A percentile compares a stretch with the other conserved stretches of the same genome.
Evolutionary conservation across 495 filamentous ascomycete species (phyloP).

Genomic region (Clavariopsis aquatica): DNA sequence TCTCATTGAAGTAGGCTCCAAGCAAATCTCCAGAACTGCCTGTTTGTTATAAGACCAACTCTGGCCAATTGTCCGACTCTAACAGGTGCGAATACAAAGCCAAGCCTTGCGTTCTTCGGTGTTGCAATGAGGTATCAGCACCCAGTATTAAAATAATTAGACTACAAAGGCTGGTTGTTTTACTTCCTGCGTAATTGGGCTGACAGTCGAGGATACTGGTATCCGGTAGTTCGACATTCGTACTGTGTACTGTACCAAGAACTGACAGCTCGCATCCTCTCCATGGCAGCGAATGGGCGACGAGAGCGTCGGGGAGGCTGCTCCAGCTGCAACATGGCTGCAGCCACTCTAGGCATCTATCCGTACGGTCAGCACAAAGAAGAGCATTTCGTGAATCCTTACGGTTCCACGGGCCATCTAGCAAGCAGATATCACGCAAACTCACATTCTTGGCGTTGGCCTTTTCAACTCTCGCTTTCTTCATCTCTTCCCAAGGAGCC

Average conservation of each 20-base stretch:
- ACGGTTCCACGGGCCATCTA: not conserved
- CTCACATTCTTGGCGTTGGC: constrained; percentile 9
- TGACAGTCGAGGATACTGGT: too few species aligned
- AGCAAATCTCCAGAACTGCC: too few species aligned
- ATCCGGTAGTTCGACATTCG: not conserved
- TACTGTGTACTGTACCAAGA: not conserved
- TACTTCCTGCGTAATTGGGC: too few species aligned
- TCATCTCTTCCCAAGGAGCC: not conserved
- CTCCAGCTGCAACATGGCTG: not conserved
- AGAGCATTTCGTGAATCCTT: not conserved
- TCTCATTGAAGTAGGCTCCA: too few species aligned
- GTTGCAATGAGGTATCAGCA: too few species aligned
- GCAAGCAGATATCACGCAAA: not conserved
- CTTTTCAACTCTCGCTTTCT: constrained; percentile 6
- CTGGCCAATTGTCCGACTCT: too few species aligned
- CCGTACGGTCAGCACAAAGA: not conserved
- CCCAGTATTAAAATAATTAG: too few species aligned
- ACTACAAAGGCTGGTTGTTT: too few species aligned
- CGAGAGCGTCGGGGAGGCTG: not conserved
- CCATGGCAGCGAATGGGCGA: not conserved
- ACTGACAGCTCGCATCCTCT: not conserved
- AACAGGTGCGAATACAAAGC: too few species aligned
- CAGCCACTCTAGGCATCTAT: constrained; percentile 1
- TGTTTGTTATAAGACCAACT: too few species aligned
- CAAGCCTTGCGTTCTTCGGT: too few species aligned